phyloP scores from a whole-genome alignment of 805 yeast species.

The Helenozyma rhizophorensis region DNA sequence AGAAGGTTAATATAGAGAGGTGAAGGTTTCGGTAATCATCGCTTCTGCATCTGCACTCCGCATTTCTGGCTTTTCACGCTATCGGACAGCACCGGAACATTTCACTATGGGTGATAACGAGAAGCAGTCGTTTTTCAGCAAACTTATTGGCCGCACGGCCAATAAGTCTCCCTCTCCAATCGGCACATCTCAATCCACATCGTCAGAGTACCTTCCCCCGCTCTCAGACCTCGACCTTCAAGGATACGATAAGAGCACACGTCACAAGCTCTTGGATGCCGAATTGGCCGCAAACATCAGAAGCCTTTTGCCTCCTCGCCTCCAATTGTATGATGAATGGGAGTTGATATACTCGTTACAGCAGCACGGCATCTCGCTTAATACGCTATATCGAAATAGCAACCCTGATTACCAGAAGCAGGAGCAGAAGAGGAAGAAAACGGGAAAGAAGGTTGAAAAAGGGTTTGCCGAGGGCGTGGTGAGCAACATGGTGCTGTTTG shows the following conservation, averaged over 20 bases:
- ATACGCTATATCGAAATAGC: constrained; percentile 63
- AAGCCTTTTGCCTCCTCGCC: constrained; percentile 66
- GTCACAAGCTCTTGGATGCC: constrained; percentile 50
- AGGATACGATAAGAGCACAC: constrained; percentile 62
- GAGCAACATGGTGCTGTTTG: constrained; percentile 27
- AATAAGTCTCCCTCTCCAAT: constrained; percentile 1
- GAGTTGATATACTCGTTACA: constrained; percentile 74
- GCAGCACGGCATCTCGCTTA: constrained; percentile 86
- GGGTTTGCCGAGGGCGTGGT: constrained; percentile 38
- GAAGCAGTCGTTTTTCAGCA: constrained; percentile 7
- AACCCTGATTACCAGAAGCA: constrained; percentile 39
- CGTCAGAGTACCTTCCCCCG: constrained; percentile 32
- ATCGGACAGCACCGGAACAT: too few relatives aligned
- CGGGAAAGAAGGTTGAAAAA: constrained; percentile 13
- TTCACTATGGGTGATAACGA: not conserved
- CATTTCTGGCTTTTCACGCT: too few relatives aligned
- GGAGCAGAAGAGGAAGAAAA: constrained; percentile 12
- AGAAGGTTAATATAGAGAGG: too few relatives aligned
- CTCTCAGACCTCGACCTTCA: constrained; percentile 50
- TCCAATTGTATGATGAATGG: constrained; percentile 80
- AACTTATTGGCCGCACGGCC: constrained; percentile 7
- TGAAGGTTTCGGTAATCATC: too few relatives aligned
- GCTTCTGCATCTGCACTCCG: too few relatives aligned
- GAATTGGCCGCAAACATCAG: constrained; percentile 76
- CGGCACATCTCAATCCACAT: not conserved